Evolutionary conservation across 1,284 basidiomycete species (phyloP).

Genomic region (Trametes sp.): DNA sequence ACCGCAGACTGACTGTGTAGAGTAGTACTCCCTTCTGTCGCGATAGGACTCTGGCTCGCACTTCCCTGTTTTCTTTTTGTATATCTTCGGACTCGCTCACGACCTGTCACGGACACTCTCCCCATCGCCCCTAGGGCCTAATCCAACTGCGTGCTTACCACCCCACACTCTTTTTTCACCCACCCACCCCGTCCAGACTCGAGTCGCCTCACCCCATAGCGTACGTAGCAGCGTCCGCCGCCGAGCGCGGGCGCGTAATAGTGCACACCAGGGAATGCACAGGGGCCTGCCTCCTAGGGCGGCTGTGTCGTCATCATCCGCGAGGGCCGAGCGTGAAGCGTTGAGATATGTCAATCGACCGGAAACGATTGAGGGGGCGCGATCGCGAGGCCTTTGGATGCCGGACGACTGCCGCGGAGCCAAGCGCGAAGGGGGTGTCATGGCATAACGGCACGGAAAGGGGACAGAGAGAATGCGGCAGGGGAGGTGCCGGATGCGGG

Average conservation of each 20-base stretch:
- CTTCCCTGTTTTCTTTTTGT: slow-evolving; percentile 5
- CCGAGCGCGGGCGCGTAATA: slow-evolving; percentile 1
- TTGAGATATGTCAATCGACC: background rate
- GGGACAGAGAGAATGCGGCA: background rate
- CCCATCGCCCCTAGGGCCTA: background rate
- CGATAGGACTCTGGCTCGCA: background rate
- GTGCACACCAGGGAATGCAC: background rate
- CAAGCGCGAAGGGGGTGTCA: background rate
- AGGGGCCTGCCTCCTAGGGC: background rate
- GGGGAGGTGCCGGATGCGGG: background rate
- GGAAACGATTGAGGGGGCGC: background rate
- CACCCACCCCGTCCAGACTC: background rate
- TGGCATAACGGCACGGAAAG: background rate
- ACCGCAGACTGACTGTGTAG: slow-evolving; percentile 12
- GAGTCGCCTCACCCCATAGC: background rate
- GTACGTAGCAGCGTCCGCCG: background rate
- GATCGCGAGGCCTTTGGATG: background rate
- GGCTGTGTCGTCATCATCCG: background rate
- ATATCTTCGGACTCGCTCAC: slow-evolving; percentile 19
- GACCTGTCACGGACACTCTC: slow-evolving; percentile 20
- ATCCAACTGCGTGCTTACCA: slow-evolving; percentile 28
- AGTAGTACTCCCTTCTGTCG: slow-evolving; percentile 6
- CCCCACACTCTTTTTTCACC: slow-evolving; percentile 11
- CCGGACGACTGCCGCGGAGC: background rate
- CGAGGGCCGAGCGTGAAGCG: background rate